Evolutionary conservation across 2,329 filamentous ascomycete species (phyloP), one percentile per base, ranked within the genome.

Genomic region (Gliomastix tumulicola): DNA sequence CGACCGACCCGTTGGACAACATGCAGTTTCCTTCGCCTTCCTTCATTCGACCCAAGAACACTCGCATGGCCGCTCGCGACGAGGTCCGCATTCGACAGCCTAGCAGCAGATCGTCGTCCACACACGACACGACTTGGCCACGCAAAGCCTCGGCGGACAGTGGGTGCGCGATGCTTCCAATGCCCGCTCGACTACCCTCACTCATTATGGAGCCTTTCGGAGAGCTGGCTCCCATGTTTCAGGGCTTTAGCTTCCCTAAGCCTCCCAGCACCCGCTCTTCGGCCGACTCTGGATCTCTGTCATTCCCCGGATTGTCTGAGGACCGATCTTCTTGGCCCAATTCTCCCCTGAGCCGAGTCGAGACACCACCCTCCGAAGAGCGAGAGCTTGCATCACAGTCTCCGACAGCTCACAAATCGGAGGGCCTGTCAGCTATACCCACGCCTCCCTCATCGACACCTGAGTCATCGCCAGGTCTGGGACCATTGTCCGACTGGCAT

Each of bases 11-110:
- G 21, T 37, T 50, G 8, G 35, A 49, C 18, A 59, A 53, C 35
- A 59, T 57, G 35, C 54, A 60, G 34, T 75, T 74, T 42, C 71
- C 71, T 5, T 62, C 62, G 16, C 65, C 71, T 7, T 72, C 71
- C 2, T 79, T 74, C 44, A 72, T 79, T 42, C 63, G 70, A 32
- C 75, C 75, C 19, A 76, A 63, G 25, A 62, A 66, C 13, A 63
- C 60, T 37, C 65, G 70, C 18, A 79, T 79, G 75, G 56, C 66
- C 32, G 73, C 75, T n/a, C 65, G 75, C 33, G 68, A 76, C 33
- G 71, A 71, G 48, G 46, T 58, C 15, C 51, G 54, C 21, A 43
- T 51, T 15, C 50, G 54, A 21, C 53, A 57, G 32, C 44, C 51
- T 18, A 34, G 45, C 21, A 32, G 12, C 31, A 31, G 19, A 7